Evolutionary conservation across 2,329 filamentous ascomycete species (phyloP).

Genomic region (Coleophoma eucalyptorum): DNA sequence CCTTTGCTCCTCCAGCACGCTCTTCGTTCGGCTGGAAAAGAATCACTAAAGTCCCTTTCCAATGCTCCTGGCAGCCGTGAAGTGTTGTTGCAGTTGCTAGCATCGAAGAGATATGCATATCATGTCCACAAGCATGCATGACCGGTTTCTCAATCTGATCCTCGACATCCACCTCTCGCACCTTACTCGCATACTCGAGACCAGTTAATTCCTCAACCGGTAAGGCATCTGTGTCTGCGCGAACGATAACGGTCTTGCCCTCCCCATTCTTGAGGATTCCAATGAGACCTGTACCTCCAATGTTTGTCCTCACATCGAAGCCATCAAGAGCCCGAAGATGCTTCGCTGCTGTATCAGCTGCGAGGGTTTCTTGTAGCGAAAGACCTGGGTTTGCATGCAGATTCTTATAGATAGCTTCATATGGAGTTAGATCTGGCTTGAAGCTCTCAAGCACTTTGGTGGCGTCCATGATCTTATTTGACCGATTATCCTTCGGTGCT

Average conservation of each 20-base stretch:
- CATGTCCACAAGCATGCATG: conserved; percentile 69
- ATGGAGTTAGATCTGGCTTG: conserved; percentile 22
- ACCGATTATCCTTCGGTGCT: too few species aligned
- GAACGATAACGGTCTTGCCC: conserved; percentile 51
- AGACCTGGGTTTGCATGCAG: conserved; percentile 57
- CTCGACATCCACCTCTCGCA: conserved; percentile 32
- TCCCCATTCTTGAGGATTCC: conserved; percentile 51
- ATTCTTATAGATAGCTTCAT: conserved; percentile 53
- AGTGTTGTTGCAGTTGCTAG: conserved; percentile 52
- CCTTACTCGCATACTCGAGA: conserved; percentile 50
- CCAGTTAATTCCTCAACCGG: conserved; percentile 53
- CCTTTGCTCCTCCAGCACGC: conserved; percentile 54
- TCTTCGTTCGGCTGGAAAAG: conserved; percentile 69
- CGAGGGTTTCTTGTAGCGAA: conserved; percentile 50
- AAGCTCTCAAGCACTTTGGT: conserved; percentile 2
- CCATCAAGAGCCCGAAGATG: conserved; percentile 29
- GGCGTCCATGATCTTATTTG: conserved; percentile 2
- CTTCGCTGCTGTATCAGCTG: conserved; percentile 41
- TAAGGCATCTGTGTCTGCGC: conserved; percentile 60
- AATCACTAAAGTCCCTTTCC: conserved; percentile 60
- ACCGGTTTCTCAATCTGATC: conserved; percentile 45
- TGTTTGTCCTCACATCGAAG: conserved; percentile 43
- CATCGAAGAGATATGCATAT: conserved; percentile 58
- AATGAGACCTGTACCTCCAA: conserved; percentile 56
- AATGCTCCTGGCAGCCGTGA: conserved; percentile 35